These are phyloP conservation scores for Bothriochloa decipiens DNA, from an alignment of 176 grass and related monocot species.

Conservation along the genomic window DNA sequence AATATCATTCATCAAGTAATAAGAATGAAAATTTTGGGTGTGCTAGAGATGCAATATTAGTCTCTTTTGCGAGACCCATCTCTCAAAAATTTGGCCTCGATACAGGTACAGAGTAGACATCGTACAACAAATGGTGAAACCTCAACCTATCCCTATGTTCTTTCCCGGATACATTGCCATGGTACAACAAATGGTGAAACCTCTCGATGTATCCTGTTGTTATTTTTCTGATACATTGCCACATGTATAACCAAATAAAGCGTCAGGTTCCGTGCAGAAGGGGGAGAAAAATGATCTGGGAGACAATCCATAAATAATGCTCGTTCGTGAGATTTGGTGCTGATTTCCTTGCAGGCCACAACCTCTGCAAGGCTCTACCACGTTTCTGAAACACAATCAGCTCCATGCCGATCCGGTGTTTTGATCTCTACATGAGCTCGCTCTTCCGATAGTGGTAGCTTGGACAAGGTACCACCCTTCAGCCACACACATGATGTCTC, in stretches of 20 bases:
- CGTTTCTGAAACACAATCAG: neutral
- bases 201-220: neutral
- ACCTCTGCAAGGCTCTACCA: neutral
- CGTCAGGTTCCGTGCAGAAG: neutral
- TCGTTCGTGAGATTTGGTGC: neutral
- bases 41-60: too few relatives aligned
- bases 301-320: neutral
- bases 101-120: too few relatives aligned
- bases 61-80: too few relatives aligned
- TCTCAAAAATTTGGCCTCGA: too few relatives aligned
- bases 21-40: too few relatives aligned
- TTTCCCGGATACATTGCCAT: neutral
- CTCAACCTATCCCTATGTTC: neutral
- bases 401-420: slow-evolving; percentile 9
- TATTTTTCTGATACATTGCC: neutral
- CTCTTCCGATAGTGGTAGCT: slow-evolving; percentile 51
- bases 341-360: neutral
- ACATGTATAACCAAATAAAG: neutral
- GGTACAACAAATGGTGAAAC: slow-evolving; percentile 10
- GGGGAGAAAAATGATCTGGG: neutral
- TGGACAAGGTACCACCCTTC: slow-evolving; percentile 68
- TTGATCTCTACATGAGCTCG: slow-evolving; percentile 39
- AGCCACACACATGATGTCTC: neutral
- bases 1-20: too few relatives aligned
- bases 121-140: slow-evolving; percentile 13